Evolutionary conservation across 2,329 filamentous ascomycete species (phyloP).

Genomic region (Hypomyces rosellus): DNA sequence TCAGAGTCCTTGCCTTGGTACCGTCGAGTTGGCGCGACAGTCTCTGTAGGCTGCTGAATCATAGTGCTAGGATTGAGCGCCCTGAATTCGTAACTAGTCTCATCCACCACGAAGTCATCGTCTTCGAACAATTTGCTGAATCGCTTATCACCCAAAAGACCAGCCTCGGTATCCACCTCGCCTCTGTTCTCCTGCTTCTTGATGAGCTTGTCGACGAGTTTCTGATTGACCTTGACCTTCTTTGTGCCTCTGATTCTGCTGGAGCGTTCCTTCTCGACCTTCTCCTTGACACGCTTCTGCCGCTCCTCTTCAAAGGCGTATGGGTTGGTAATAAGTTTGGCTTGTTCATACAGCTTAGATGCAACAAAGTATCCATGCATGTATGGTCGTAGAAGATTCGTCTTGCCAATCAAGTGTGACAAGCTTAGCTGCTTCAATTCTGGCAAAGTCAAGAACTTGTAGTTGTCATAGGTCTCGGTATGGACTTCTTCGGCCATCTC

Average conservation of each 20-base stretch:
- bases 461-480: constrained; percentile 93
- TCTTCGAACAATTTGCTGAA: constrained; percentile 89
- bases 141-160: constrained; percentile 74
- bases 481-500: constrained; percentile 86
- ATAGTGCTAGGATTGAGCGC: constrained; percentile 81
- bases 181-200: constrained; percentile 56
- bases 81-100: constrained; percentile 79
- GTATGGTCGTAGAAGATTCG: constrained; percentile 83
- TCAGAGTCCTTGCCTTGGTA: constrained; percentile 37
- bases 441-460: constrained; percentile 89
- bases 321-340: constrained; percentile 84
- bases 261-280: constrained; percentile 95
- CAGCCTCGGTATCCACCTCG: constrained; percentile 52
- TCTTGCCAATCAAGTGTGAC: constrained; percentile 83
- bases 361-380: constrained; percentile 99
- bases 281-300: constrained; percentile 84
- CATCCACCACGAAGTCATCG: constrained; percentile 87
- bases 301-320: constrained; percentile 91
- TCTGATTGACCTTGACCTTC: constrained; percentile 96
- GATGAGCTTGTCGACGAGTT: constrained; percentile 66
- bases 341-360: constrained; percentile 92
- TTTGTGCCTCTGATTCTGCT: constrained; percentile 90
- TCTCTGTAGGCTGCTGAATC: constrained; percentile 28
- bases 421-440: constrained; percentile 82
- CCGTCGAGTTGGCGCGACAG: constrained; percentile 29